Conservation (phyloP, 257 asterid genomes). For the Nyctanthes arbortristis region DNA sequence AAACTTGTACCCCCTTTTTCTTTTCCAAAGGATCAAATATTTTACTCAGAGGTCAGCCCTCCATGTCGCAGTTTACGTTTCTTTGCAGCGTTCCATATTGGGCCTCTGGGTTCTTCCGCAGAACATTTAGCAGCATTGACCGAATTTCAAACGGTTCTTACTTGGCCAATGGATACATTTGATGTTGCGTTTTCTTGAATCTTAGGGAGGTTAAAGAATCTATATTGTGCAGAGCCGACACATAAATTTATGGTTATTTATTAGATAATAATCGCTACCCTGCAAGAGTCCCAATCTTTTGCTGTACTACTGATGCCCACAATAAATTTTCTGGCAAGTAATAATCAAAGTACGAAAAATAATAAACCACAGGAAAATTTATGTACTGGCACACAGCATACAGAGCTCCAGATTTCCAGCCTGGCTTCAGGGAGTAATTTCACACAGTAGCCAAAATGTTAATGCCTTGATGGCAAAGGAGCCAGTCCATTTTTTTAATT, state of each 20-base stretch:
- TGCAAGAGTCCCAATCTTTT: not conserved
- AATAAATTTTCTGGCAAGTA: not conserved
- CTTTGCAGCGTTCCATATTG: too few relatives aligned
- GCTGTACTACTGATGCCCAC: not conserved
- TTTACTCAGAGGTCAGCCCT: too few relatives aligned
- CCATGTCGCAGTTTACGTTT: too few relatives aligned
- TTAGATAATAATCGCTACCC: not conserved
- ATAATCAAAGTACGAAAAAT: not conserved
- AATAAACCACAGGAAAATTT: not conserved
- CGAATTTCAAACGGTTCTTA: not conserved
- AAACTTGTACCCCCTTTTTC: too few relatives aligned
- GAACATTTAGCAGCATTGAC: too few relatives aligned
- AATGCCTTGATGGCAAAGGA: not conserved
- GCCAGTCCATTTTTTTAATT: constrained; percentile 20
- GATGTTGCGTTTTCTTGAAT: not conserved
- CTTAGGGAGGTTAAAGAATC: not conserved
- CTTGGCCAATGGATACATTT: not conserved
- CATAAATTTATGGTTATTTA: not conserved
- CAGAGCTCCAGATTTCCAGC: not conserved
- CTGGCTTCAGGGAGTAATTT: not conserved
- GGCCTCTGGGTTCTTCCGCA: too few relatives aligned
- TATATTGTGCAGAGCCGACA: not conserved
- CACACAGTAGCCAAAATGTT: not conserved
- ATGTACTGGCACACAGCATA: not conserved
- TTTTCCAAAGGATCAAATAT: too few relatives aligned